Evolutionary conservation across 2,329 filamentous ascomycete species (phyloP).

Genomic region (Fusarium devonianum): DNA sequence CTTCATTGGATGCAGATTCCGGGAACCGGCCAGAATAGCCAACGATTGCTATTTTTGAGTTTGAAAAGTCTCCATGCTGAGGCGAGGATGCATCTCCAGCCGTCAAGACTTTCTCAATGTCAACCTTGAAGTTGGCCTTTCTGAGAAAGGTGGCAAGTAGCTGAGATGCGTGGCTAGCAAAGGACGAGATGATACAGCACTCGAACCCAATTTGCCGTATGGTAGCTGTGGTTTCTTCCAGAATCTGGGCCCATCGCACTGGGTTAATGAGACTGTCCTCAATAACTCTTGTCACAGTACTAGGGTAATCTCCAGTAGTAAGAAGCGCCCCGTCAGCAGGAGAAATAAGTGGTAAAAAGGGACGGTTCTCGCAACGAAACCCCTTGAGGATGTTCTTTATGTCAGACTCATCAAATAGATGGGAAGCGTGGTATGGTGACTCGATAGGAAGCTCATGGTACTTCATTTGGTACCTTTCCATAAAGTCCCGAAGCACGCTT

Average conservation of each 20-base stretch:
- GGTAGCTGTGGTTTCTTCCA: background rate
- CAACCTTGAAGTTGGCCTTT: slow-evolving; percentile 5
- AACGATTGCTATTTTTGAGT: slow-evolving; percentile 78
- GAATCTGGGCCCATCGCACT: slow-evolving; percentile 22
- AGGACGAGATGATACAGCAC: slow-evolving; percentile 13
- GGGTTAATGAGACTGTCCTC: slow-evolving; percentile 15
- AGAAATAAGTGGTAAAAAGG: background rate
- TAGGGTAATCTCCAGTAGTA: background rate
- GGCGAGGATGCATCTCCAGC: background rate
- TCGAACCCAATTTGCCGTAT: background rate
- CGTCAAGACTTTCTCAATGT: slow-evolving; percentile 6
- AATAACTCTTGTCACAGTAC: slow-evolving; percentile 6
- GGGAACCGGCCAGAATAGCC: slow-evolving; percentile 61
- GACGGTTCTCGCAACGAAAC: background rate
- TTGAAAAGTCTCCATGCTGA: slow-evolving; percentile 18
- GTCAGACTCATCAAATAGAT: slow-evolving; percentile 29
- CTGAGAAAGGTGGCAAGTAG: slow-evolving; percentile 17
- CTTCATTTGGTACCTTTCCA: slow-evolving; percentile 17
- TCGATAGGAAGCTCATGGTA: slow-evolving; percentile 28
- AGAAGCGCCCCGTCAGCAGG: slow-evolving; percentile 12
- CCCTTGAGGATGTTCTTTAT: background rate
- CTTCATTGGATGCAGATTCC: slow-evolving; percentile 52
- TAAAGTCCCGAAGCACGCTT: slow-evolving; percentile 23
- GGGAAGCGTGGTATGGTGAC: slow-evolving; percentile 38
- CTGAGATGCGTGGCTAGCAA: slow-evolving; percentile 26